Evolutionary conservation across 2,329 filamentous ascomycete species (phyloP).

Genomic region (Aureobasidium melanogenum): DNA sequence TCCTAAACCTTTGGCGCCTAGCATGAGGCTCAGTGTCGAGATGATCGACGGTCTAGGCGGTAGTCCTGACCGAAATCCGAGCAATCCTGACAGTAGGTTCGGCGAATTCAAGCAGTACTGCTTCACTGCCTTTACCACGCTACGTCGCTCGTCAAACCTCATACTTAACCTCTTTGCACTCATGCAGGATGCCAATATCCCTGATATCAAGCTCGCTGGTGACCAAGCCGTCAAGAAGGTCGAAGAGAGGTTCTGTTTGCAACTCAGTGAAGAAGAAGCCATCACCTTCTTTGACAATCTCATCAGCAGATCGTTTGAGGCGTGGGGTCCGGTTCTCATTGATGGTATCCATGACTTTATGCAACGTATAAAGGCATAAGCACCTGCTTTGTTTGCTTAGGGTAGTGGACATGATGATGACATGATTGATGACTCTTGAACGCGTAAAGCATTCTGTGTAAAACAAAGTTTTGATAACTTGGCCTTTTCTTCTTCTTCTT

Average conservation of each 20-base stretch:
- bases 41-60: conserved; percentile 99
- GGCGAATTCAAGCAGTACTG: conserved; percentile 89
- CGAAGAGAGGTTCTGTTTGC: conserved; percentile 85
- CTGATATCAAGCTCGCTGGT: conserved; percentile 66
- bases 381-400: not conserved
- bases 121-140: conserved; percentile 84
- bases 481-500: not conserved
- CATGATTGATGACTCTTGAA: not conserved
- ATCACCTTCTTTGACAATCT: conserved; percentile 78
- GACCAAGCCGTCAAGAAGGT: conserved; percentile 94
- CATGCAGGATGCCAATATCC: conserved; percentile 97
- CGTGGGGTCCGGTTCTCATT: conserved; percentile 86
- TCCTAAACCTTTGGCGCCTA: conserved; percentile 91
- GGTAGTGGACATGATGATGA: not conserved
- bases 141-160: conserved; percentile 81
- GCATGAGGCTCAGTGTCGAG: conserved; percentile 94
- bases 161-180: conserved; percentile 92
- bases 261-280: conserved; percentile 86
- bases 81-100: conserved; percentile 51
- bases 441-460: not conserved
- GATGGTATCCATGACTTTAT: conserved; percentile 67
- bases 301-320: conserved; percentile 84
- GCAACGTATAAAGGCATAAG: not conserved
- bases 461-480: not conserved
- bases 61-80: conserved; percentile 19